Conservation (phyloP, 2,329 filamentous ascomycete species). For the Penicillium griseofulvum region DNA sequence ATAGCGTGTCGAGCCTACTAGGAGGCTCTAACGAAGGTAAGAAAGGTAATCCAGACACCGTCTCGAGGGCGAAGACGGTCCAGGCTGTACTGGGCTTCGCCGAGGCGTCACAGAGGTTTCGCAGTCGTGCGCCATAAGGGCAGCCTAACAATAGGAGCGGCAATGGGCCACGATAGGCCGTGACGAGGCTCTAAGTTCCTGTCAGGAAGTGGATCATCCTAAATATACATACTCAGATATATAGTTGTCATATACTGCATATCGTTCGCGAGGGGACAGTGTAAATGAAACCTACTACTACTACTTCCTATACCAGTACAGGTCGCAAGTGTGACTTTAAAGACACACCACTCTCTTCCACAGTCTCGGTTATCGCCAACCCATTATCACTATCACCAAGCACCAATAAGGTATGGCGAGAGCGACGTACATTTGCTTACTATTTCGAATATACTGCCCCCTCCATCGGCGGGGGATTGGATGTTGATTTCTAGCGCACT, state of each 20-base stretch:
- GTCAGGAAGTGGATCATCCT: constrained; percentile 16
- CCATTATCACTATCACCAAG: constrained; percentile 22
- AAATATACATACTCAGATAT: constrained; percentile 14
- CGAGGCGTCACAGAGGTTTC: neutral
- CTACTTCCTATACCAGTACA: constrained; percentile 22
- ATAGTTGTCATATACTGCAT: constrained; percentile 16
- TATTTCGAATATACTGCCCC: constrained; percentile 36
- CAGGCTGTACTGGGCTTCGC: neutral
- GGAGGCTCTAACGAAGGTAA: constrained; percentile 10
- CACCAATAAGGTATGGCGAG: constrained; percentile 29
- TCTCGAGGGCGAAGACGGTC: neutral
- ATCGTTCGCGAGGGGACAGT: constrained; percentile 3
- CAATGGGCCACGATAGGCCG: constrained; percentile 15
- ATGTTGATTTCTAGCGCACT: constrained; percentile 37
- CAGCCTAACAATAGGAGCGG: constrained; percentile 5
- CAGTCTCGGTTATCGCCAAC: neutral
- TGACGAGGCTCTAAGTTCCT: constrained; percentile 23
- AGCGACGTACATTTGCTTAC: constrained; percentile 40
- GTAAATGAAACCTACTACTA: too few relatives aligned
- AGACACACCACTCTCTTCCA: neutral
- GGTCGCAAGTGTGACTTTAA: constrained; percentile 36
- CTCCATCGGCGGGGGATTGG: constrained; percentile 33
- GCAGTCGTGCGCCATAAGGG: constrained; percentile 10
- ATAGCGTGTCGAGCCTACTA: constrained; percentile 5
- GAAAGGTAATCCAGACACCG: neutral